phyloP scores from a whole-genome alignment of 2,329 filamentous ascomycete genomes.

The Phialocephala sp. region DNA sequence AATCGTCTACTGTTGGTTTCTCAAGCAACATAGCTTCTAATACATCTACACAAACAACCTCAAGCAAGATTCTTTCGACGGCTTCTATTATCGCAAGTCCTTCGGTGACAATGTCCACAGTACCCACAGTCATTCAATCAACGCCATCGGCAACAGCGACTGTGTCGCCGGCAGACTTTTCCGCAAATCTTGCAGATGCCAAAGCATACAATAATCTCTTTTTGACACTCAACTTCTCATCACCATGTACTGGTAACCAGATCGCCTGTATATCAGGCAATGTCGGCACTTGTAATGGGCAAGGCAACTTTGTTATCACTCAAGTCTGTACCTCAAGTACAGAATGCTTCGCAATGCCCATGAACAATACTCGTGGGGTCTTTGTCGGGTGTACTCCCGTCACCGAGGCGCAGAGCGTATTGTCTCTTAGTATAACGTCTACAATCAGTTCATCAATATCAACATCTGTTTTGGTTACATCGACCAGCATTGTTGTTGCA shows the following conservation, averaged over 20 bases:
- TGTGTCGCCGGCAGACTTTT: constrained; percentile 29
- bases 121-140: constrained; percentile 29
- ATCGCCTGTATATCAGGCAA: constrained; percentile 59
- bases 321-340: constrained; percentile 44
- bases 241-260: constrained; percentile 54
- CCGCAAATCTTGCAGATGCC: constrained; percentile 42
- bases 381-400: constrained; percentile 54
- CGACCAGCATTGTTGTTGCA: not conserved
- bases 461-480: not conserved
- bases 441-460: not conserved
- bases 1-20: constrained; percentile 14
- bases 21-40: constrained; percentile 11
- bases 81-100: constrained; percentile 3
- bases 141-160: constrained; percentile 26
- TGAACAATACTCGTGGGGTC: constrained; percentile 55
- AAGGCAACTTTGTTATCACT: constrained; percentile 50
- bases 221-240: constrained; percentile 44
- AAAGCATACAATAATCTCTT: constrained; percentile 39
- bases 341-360: constrained; percentile 60
- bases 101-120: constrained; percentile 19
- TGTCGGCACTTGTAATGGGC: constrained; percentile 51
- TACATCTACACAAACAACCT: constrained; percentile 6
- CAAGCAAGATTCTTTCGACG: not conserved
- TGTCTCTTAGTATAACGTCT: constrained; percentile 44
- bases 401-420: constrained; percentile 48